Conservation (phyloP, 495 filamentous ascomycete genomes). For the Lasiosphaeria hispida region DNA sequence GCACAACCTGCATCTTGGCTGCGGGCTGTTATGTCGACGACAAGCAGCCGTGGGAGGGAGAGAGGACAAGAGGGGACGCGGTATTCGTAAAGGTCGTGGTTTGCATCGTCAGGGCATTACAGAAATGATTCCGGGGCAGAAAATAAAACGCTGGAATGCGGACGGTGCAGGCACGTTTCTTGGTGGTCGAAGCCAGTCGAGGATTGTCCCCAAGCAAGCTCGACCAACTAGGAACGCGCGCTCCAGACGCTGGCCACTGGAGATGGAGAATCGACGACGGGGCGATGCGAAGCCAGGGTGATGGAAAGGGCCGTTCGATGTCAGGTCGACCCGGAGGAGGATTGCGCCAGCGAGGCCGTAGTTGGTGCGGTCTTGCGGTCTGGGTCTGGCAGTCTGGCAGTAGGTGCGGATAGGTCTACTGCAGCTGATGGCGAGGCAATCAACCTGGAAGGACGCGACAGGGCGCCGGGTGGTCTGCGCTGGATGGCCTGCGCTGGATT, state of each 20-base stretch:
- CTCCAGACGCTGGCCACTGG: background rate
- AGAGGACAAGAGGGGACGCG: conserved; percentile 35
- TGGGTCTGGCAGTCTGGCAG: background rate
- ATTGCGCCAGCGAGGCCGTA: too few relatives aligned
- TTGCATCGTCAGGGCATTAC: conserved; percentile 44
- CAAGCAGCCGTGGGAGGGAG: conserved; percentile 37
- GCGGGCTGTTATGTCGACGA: conserved; percentile 39
- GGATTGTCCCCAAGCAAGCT: background rate
- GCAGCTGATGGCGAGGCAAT: conserved; percentile 14
- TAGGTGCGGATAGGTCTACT: background rate
- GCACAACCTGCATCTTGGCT: conserved; percentile 60
- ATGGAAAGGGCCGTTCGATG: background rate
- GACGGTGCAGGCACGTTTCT: conserved; percentile 27
- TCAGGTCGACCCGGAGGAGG: background rate
- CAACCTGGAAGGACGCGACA: conserved; percentile 6
- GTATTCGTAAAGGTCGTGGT: conserved; percentile 33
- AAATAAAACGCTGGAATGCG: conserved; percentile 28
- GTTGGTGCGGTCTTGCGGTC: background rate
- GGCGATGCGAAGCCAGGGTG: background rate
- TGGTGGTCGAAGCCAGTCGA: conserved; percentile 9
- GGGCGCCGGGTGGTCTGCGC: conserved; percentile 7
- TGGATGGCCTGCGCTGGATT: conserved; percentile 12
- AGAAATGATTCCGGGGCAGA: conserved; percentile 11
- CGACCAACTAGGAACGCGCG: conserved; percentile 4
- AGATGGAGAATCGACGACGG: conserved; percentile 1